These are phyloP conservation scores for Mycena crocata DNA, from an alignment of 768 basidiomycete species.

Conservation along the genomic window DNA sequence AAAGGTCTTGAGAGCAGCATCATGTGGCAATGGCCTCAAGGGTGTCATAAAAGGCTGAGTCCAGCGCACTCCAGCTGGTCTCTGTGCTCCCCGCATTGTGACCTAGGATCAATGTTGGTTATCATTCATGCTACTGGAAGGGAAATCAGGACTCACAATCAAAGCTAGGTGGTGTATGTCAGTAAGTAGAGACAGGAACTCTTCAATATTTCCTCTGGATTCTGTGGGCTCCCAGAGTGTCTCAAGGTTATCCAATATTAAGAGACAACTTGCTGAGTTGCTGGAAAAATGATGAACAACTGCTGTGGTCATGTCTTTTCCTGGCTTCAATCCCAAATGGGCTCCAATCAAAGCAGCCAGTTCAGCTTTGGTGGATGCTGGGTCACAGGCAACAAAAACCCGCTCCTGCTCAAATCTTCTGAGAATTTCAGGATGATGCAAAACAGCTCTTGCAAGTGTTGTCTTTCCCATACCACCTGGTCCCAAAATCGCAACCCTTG, in stretches of 20 bases:
- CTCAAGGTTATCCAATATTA: background rate
- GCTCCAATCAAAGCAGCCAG: constrained; percentile 1
- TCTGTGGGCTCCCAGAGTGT: background rate
- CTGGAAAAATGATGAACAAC: background rate
- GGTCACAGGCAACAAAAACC: background rate
- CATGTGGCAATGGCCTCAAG: no score
- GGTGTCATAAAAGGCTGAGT: no score
- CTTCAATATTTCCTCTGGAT: background rate
- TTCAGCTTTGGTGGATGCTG: background rate
- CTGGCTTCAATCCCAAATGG: background rate
- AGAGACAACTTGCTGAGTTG: background rate
- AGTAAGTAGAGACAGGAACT: background rate
- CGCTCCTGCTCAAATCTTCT: background rate
- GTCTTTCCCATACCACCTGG: no score
- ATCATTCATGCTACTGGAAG: background rate
- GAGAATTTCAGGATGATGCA: background rate
- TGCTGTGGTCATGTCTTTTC: background rate
- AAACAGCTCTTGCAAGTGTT: background rate
- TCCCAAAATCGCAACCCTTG: no score
- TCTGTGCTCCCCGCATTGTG: background rate
- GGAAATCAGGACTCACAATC: background rate
- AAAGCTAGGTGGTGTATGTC: background rate
- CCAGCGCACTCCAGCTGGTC: background rate
- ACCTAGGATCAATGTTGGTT: background rate
- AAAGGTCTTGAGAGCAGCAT: no score